A percentile compares a stretch with the other conserved stretches of the same genome.
Evolutionary conservation across 306 rosid genomes (phyloP).

Genomic region (Trichosanthes truncata): DNA sequence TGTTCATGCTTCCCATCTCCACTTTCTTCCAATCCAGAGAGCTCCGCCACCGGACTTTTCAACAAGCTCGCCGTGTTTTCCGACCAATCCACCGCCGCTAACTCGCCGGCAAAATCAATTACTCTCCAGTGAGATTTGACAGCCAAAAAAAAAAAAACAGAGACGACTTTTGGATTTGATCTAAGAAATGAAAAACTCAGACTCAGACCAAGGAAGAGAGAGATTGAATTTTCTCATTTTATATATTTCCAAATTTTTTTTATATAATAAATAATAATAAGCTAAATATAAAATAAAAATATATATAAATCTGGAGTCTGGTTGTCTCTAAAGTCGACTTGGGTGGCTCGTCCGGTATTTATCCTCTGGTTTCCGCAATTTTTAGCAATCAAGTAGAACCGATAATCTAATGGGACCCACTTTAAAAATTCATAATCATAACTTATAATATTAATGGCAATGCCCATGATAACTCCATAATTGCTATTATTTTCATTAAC

Average conservation of each 20-base stretch:
- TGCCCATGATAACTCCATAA: conserved; percentile 4
- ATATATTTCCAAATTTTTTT: background rate
- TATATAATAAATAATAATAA: background rate
- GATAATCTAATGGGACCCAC: conserved; percentile 30
- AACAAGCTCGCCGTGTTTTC: background rate
- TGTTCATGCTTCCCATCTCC: conserved; percentile 46
- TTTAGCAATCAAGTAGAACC: conserved; percentile 1
- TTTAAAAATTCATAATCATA: conserved; percentile 10
- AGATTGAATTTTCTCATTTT: background rate
- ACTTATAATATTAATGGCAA: conserved; percentile 5
- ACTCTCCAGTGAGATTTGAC: background rate
- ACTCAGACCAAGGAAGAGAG: background rate
- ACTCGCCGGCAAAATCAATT: background rate
- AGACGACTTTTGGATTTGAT: conserved; percentile 11
- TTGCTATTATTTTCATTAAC: background rate
- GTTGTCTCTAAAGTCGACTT: background rate
- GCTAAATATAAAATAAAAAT: background rate
- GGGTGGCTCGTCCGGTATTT: conserved; percentile 24
- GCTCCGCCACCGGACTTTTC: background rate
- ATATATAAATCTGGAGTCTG: background rate
- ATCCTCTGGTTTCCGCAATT: conserved; percentile 30
- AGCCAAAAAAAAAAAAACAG: background rate
- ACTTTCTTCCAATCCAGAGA: conserved; percentile 1
- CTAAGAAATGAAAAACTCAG: conserved; percentile 8
- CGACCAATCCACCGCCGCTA: background rate